Evolutionary conservation across 768 basidiomycete genomes (phyloP), one percentile per base, ranked within the genome.

Genomic region (Hirschioporus abietinus): DNA sequence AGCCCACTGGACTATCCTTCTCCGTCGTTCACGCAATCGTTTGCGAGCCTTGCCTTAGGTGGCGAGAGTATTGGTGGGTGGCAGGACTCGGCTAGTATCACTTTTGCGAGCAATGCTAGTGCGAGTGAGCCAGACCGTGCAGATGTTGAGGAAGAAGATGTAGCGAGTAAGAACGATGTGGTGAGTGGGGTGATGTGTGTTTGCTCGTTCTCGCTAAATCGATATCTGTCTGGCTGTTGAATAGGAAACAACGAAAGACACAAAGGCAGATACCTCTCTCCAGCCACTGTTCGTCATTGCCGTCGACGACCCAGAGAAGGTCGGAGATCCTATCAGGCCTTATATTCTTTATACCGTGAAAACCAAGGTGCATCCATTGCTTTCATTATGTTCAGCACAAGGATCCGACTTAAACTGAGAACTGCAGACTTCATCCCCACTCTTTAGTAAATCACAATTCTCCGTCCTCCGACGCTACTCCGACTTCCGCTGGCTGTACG

Each of bases 291-390:
- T 97, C 74, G 76, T 84, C 8, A 93, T 99, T 69, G 86, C 91
- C 0, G 95, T 99, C n/a, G 92, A 94, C 64, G 97, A 99, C 76
- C 97, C 97, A 6, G 95, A 98, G 70, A 93, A 92, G 71, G 92
- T 98, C 59, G 97, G 97, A n/a, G 94, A 96, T 72, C 93, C 95
- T 0, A 93, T 98, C 62, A 89, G 93, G 66, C 87, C 89, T 18
- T 97, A 94, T 74, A 97, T 92, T 12, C 95, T 99, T 80, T 99
- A 99, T 75, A 99, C 97, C 1, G 94, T 99, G 1, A 90, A 93
- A 67, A 97, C 96, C 17, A 82, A 86, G 70, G 93, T 93, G 74
- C 64, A 86, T 73, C 8, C 5, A 8, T 42, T 9, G 34, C 60
- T 18, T 60, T 18, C 9, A 7, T 30, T 30, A 10, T 3, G 17